phyloP scores from a whole-genome alignment of 108 stramenopile genomes.

The Fistulifera solaris region DNA sequence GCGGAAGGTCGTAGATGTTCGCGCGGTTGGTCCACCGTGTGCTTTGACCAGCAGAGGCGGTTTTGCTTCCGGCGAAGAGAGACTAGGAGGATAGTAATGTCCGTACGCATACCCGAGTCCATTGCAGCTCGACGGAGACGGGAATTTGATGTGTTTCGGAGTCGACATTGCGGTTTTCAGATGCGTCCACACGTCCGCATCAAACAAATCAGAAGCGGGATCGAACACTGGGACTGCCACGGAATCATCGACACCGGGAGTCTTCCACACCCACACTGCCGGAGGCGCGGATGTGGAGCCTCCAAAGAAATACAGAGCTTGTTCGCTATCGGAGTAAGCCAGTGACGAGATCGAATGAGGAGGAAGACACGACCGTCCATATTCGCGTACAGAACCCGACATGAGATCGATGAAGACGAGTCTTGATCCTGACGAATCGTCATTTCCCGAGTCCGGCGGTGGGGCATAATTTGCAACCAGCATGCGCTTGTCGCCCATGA shows the following conservation, averaged over 20 bases:
- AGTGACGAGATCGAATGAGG: conserved; percentile 8
- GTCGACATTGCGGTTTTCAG: conserved; percentile 26
- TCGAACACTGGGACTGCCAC: background rate
- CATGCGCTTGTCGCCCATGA: conserved; percentile 43
- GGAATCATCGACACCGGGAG: background rate
- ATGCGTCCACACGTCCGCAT: conserved; percentile 7
- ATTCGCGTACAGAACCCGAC: no score
- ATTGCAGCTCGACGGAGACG: conserved; percentile 28
- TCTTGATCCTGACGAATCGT: conserved; percentile 9
- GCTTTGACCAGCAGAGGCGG: conserved; percentile 78
- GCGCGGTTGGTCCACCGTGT: conserved; percentile 74
- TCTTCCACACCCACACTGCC: conserved; percentile 51
- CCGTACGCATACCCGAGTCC: conserved; percentile 35
- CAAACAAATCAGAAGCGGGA: background rate
- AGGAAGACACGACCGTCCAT: no score
- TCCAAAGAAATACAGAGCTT: conserved; percentile 57
- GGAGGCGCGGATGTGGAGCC: conserved; percentile 39
- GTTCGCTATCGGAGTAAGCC: background rate
- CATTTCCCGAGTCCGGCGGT: conserved; percentile 28
- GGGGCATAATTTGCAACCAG: conserved; percentile 38
- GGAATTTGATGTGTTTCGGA: conserved; percentile 54
- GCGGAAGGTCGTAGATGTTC: conserved; percentile 57
- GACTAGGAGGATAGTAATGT: conserved; percentile 63
- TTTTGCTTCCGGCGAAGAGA: conserved; percentile 23
- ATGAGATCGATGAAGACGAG: conserved; percentile 4